A percentile compares a stretch with the other conserved stretches of the same genome.
These are phyloP conservation scores for Candida insectorum DNA, from an alignment of 805 yeast genomes.

Conservation along the genomic window DNA sequence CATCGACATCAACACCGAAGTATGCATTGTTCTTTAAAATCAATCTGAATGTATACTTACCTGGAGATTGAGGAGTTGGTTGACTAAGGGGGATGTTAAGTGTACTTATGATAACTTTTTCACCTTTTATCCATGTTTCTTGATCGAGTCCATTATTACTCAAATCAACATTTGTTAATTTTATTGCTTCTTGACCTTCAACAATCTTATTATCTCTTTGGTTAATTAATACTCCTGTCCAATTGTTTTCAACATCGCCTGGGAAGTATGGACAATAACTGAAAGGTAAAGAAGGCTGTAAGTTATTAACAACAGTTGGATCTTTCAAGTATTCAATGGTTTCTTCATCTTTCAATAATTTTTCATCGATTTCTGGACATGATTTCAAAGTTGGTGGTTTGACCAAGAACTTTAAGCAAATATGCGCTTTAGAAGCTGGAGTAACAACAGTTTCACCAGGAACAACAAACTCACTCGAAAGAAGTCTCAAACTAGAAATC, in stretches of 20 bases:
- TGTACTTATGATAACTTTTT: constrained; percentile 55
- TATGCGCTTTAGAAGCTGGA: constrained; percentile 60
- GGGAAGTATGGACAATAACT: constrained; percentile 80
- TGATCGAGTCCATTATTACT: constrained; percentile 53
- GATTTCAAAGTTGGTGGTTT: constrained; percentile 69
- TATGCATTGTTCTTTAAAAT: constrained; percentile 70
- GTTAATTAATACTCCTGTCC: constrained; percentile 66
- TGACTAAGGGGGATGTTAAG: constrained; percentile 70
- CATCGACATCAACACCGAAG: constrained; percentile 77
- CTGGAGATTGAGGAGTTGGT: constrained; percentile 75
- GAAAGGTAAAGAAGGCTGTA: constrained; percentile 68
- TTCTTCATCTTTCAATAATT: constrained; percentile 56
- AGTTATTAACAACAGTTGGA: constrained; percentile 62
- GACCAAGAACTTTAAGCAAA: constrained; percentile 71
- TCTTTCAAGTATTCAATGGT: constrained; percentile 65
- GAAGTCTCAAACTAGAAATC: constrained; percentile 65
- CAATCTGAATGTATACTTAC: constrained; percentile 66
- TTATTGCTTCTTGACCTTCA: constrained; percentile 55
- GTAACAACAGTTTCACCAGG: constrained; percentile 86
- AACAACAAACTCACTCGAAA: constrained; percentile 73
- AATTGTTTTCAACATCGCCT: constrained; percentile 39
- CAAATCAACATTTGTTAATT: constrained; percentile 49
- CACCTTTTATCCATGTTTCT: constrained; percentile 48
- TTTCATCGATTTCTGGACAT: constrained; percentile 43
- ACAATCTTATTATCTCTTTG: constrained; percentile 80